Evolutionary conservation across 257 asterid genomes (phyloP).

Genomic region (Solanum corneliomulleri): DNA sequence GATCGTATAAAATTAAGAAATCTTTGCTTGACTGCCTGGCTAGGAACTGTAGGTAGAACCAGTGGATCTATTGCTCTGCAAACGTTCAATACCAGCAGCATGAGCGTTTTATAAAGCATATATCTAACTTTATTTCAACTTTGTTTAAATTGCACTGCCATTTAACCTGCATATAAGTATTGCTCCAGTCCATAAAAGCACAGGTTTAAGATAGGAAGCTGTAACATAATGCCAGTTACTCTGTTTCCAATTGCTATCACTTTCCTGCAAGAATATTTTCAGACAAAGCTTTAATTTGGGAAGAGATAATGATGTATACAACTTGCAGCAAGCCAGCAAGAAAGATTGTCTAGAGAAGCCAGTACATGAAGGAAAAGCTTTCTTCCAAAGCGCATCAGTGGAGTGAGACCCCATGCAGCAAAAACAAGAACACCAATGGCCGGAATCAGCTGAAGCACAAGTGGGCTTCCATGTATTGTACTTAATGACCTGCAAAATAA

Average conservation of each 20-base stretch:
- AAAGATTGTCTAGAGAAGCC: not conserved
- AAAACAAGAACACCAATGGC: conserved; percentile 46
- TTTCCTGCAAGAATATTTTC: conserved; percentile 40
- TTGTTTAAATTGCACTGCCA: not conserved
- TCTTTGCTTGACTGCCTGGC: conserved; percentile 74
- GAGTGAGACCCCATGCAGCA: conserved; percentile 84
- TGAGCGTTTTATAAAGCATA: not conserved
- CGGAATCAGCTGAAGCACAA: conserved; percentile 20
- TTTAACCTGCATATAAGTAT: conserved; percentile 79
- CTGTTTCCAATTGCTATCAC: conserved; percentile 70
- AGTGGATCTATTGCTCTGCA: conserved; percentile 84
- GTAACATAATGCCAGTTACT: conserved; percentile 60
- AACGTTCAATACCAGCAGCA: not conserved
- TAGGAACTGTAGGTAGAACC: conserved; percentile 65
- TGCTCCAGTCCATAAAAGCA: conserved; percentile 79
- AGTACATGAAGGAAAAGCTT: conserved; percentile 50
- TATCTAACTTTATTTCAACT: not conserved
- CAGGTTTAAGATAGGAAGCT: conserved; percentile 64
- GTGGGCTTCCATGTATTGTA: conserved; percentile 11
- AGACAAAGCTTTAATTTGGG: not conserved
- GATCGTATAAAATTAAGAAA: conserved; percentile 74
- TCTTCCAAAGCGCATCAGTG: conserved; percentile 56
- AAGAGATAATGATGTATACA: not conserved
- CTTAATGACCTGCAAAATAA: conserved; percentile 14
- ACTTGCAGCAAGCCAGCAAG: not conserved